These are phyloP conservation scores for Hymenoscyphus fraxineus DNA, from an alignment of 2,329 filamentous ascomycete species.

Conservation along the genomic window DNA sequence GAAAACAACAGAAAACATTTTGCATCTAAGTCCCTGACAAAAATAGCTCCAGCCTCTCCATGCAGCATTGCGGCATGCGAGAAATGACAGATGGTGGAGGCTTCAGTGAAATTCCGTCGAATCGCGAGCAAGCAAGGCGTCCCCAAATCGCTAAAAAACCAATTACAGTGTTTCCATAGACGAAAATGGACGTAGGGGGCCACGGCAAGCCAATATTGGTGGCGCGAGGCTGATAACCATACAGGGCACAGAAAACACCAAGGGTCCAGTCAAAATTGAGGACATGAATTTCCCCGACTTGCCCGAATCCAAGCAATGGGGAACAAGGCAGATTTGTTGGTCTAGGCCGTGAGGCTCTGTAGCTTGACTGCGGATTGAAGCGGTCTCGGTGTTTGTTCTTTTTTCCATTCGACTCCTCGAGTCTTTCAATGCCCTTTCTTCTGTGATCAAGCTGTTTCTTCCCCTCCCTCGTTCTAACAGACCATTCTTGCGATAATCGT, in stretches of 20 bases:
- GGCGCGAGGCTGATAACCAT: conserved; percentile 13
- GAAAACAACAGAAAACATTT: background rate
- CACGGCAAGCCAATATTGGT: conserved; percentile 11
- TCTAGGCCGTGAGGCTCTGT: conserved; percentile 6
- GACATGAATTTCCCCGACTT: background rate
- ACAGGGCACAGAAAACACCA: background rate
- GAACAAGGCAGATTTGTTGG: conserved; percentile 6
- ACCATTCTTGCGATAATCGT: background rate
- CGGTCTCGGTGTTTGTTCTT: background rate
- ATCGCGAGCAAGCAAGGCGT: background rate
- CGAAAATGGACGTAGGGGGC: background rate
- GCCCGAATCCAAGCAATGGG: background rate
- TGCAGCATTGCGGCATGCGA: background rate
- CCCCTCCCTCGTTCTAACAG: background rate
- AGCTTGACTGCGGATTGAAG: conserved; percentile 3
- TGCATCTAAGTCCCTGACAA: background rate
- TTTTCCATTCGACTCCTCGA: background rate
- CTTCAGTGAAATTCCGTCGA: background rate
- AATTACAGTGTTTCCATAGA: background rate
- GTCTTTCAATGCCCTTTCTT: background rate
- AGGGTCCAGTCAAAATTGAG: conserved; percentile 1
- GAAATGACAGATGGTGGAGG: background rate
- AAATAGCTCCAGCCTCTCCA: conserved; percentile 7
- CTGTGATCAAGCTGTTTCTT: background rate
- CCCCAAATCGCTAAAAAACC: conserved; percentile 4